phyloP scores from a whole-genome alignment of 2,329 filamentous ascomycete genomes.

The Zarea fungicola region DNA sequence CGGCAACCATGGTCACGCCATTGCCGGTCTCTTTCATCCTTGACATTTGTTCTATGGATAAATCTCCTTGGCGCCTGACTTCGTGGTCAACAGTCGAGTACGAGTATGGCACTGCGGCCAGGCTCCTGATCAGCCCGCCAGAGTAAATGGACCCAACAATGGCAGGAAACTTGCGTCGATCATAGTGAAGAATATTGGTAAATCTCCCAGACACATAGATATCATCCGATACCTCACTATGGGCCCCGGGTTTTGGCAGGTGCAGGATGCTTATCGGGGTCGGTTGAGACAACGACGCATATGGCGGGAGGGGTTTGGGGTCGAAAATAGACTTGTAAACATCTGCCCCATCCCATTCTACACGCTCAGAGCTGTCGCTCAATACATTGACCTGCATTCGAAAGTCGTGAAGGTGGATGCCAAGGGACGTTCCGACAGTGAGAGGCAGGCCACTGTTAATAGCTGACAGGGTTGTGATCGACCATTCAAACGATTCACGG shows the following conservation, averaged over 20 bases:
- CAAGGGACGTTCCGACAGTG: slow-evolving; percentile 77
- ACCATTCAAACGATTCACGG: slow-evolving; percentile 69
- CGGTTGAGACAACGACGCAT: slow-evolving; percentile 71
- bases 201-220: slow-evolving; percentile 90
- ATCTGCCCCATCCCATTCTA: slow-evolving; percentile 28
- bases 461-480: slow-evolving; percentile 76
- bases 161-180: slow-evolving; percentile 76
- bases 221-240: slow-evolving; percentile 59
- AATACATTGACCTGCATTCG: slow-evolving; percentile 38
- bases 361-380: slow-evolving; percentile 30
- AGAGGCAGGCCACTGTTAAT: slow-evolving; percentile 62
- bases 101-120: slow-evolving; percentile 64
- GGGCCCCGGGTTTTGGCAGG: slow-evolving; percentile 52
- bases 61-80: slow-evolving; percentile 47
- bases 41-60: slow-evolving; percentile 50
- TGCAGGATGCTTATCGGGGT: slow-evolving; percentile 81
- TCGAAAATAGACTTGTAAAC: slow-evolving; percentile 42
- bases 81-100: slow-evolving; percentile 60
- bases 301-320: slow-evolving; percentile 48
- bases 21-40: slow-evolving; percentile 46
- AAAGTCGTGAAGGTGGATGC: slow-evolving; percentile 78
- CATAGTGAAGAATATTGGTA: slow-evolving; percentile 82
- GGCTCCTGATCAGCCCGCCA: slow-evolving; percentile 69
- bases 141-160: slow-evolving; percentile 77
- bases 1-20: slow-evolving; percentile 69